Evolutionary conservation across 1,284 basidiomycete species (phyloP).

Genomic region (Paramarasmius palmivorus): DNA sequence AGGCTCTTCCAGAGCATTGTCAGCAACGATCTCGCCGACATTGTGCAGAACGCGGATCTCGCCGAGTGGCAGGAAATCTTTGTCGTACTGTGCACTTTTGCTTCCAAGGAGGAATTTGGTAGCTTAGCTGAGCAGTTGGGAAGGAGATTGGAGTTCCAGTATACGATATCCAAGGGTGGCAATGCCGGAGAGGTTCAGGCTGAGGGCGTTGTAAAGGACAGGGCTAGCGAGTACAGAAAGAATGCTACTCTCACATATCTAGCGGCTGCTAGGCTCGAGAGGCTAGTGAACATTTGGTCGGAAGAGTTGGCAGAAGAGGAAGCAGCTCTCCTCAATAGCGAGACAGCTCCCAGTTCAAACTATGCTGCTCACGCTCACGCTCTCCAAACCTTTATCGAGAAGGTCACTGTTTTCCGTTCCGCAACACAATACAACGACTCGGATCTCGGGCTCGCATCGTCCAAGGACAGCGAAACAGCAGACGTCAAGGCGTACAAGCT

Average conservation of each 20-base stretch:
- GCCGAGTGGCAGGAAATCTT: slow-evolving; percentile 97
- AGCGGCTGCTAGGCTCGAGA: slow-evolving; percentile 87
- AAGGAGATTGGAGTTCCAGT: slow-evolving; percentile 85
- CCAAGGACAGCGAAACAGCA: slow-evolving; percentile 32
- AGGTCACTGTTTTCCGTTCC: slow-evolving; percentile 91
- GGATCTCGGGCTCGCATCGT: slow-evolving; percentile 53
- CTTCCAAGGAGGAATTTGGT: slow-evolving; percentile 82
- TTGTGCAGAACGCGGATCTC: slow-evolving; percentile 95
- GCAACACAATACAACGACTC: slow-evolving; percentile 88
- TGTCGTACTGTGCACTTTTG: slow-evolving; percentile 96
- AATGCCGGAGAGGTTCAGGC: slow-evolving; percentile 40
- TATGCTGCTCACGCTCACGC: slow-evolving; percentile 90
- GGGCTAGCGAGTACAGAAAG: slow-evolving; percentile 69
- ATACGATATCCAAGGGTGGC: slow-evolving; percentile 47
- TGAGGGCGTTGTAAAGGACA: slow-evolving; percentile 36
- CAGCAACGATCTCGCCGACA: slow-evolving; percentile 87
- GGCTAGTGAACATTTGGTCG: slow-evolving; percentile 90
- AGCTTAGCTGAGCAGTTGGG: slow-evolving; percentile 91
- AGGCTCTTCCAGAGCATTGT: slow-evolving; percentile 96
- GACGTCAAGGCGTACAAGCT: slow-evolving; percentile 80
- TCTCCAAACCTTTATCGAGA: slow-evolving; percentile 94
- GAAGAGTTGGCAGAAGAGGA: slow-evolving; percentile 93
- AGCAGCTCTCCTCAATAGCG: slow-evolving; percentile 44
- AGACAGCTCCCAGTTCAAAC: slow-evolving; percentile 47
- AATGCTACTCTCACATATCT: slow-evolving; percentile 93